Base-by-base conservation (phyloP, 768 basidiomycete species). In the Leccinum incarnatum region DNA sequence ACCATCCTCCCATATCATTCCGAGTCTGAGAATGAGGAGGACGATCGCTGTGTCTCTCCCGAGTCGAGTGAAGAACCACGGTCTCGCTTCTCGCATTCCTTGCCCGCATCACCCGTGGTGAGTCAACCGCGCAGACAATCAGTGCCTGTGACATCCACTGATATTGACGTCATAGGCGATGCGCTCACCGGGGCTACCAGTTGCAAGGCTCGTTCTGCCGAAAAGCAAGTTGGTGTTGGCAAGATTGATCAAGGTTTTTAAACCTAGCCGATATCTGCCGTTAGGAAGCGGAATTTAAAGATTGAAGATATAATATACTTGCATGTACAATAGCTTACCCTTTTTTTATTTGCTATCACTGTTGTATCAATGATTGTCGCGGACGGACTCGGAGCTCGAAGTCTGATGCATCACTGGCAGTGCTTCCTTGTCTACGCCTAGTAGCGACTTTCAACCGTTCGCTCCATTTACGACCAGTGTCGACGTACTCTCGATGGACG, bases 401-500 rank as follows among this genome's bases (percentile, higher is more conserved):
- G 12, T 51, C 55, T n/a, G 55, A 50, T 21, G 27, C 53, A 30
- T 19, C 25, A 47, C 3, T 17, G 56, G 23, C 56, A 30, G 12
- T 23, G 14, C 23, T 11, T 0, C 23, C 46, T 56, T 55, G 27
- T 56, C 55, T 56, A 54, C 54, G 53, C 5, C 25, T 56, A 19
- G 37, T 56, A 14, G 17, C 9, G 17, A 4, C 37, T 40, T 40
- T 40, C 37, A 17, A n/a, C 17, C 37, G 1, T 57, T 54, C 30
- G 29, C 15, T 40, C 36, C 11, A 21, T 21, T 19, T 17, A 51
- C 27, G 19, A 57, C 51, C 27, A 6, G 27, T 29, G 27, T 29
- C 21, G 25, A 34, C 40, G 37, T 29, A 42, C 19, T 34, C 15
- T 54, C 69, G 11, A 91, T 95, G 88, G 84, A 95, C 75, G 83